These are phyloP conservation scores for Agaricales sp. DNA, from an alignment of 1,284 basidiomycete genomes.

Conservation along the genomic window DNA sequence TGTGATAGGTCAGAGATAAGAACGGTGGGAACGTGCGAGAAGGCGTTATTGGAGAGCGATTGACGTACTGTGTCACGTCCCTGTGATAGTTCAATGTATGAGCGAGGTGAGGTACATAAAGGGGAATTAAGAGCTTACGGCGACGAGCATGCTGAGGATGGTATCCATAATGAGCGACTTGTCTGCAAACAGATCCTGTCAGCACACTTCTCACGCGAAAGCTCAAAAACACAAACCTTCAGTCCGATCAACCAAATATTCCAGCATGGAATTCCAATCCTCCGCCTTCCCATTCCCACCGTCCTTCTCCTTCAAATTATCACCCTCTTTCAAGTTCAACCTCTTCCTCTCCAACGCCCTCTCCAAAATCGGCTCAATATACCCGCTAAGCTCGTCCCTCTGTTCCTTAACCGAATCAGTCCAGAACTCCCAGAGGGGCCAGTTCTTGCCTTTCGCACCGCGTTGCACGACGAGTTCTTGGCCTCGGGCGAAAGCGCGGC, in stretches of 20 bases:
- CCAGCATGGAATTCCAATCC: slow-evolving; percentile 17
- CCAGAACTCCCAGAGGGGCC: slow-evolving; percentile 30
- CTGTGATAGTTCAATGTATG: slow-evolving; percentile 22
- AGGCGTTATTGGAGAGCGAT: too few relatives aligned
- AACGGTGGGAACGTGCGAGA: too few relatives aligned
- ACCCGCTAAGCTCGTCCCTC: slow-evolving; percentile 17
- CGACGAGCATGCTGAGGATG: slow-evolving; percentile 26
- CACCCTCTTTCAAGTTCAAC: too few relatives aligned
- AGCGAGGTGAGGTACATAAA: slow-evolving; percentile 18
- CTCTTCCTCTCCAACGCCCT: slow-evolving; percentile 20
- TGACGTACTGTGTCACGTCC: too few relatives aligned
- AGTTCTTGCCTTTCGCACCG: slow-evolving; percentile 21
- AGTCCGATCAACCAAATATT: slow-evolving; percentile 20
- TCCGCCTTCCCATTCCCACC: slow-evolving; percentile 10
- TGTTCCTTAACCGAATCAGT: slow-evolving; percentile 20
- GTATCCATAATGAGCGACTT: slow-evolving; percentile 27
- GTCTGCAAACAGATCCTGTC: too few relatives aligned
- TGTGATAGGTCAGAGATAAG: neutral
- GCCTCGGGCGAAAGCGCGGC: slow-evolving; percentile 22
- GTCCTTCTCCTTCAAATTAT: slow-evolving; percentile 10
- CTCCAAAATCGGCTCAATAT: slow-evolving; percentile 15
- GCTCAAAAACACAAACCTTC: slow-evolving; percentile 15
- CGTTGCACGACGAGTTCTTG: slow-evolving; percentile 21
- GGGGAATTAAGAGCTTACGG: slow-evolving; percentile 16
- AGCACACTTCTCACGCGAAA: slow-evolving; percentile 7